These are phyloP conservation scores for Fragaria ananassa DNA, from an alignment of 306 rosid genomes.

Conservation along the genomic window DNA sequence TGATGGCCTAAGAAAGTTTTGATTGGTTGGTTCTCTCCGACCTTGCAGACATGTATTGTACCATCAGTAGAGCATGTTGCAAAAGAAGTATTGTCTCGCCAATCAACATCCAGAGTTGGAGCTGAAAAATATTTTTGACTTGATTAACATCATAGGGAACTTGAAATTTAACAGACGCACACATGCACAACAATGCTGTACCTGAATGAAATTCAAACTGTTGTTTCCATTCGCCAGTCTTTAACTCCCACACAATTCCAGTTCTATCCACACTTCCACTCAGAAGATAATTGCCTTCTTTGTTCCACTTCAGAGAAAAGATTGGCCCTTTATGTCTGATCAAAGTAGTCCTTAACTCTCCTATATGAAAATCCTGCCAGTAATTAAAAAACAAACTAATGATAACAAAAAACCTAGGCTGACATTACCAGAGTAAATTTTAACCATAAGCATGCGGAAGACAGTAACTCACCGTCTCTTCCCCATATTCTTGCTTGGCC, in stretches of 20 bases:
- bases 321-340: slow-evolving; percentile 65
- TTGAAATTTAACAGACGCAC: neutral
- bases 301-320: slow-evolving; percentile 65
- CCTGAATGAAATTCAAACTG: slow-evolving; percentile 69
- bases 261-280: slow-evolving; percentile 64
- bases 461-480: slow-evolving; percentile 49
- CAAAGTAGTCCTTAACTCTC: slow-evolving; percentile 49
- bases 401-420: neutral
- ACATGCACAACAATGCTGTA: slow-evolving; percentile 12
- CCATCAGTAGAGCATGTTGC: slow-evolving; percentile 67
- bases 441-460: neutral
- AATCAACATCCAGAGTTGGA: slow-evolving; percentile 67
- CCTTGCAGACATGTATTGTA: slow-evolving; percentile 60
- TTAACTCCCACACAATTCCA: slow-evolving; percentile 63
- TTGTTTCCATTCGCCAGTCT: slow-evolving; percentile 62
- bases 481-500: slow-evolving; percentile 77
- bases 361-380: slow-evolving; percentile 31
- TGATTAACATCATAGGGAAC: neutral
- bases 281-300: slow-evolving; percentile 72
- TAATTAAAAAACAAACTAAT: slow-evolving; percentile 10
- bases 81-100: slow-evolving; percentile 57
- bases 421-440: slow-evolving; percentile 12
- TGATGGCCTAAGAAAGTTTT: slow-evolving; percentile 65
- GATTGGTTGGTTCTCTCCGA: slow-evolving; percentile 58
- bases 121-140: slow-evolving; percentile 35